Evolutionary conservation across 2,329 filamentous ascomycete species (phyloP), one percentile per base, ranked within the genome.

Genomic region (Colletotrichum nymphaeae): DNA sequence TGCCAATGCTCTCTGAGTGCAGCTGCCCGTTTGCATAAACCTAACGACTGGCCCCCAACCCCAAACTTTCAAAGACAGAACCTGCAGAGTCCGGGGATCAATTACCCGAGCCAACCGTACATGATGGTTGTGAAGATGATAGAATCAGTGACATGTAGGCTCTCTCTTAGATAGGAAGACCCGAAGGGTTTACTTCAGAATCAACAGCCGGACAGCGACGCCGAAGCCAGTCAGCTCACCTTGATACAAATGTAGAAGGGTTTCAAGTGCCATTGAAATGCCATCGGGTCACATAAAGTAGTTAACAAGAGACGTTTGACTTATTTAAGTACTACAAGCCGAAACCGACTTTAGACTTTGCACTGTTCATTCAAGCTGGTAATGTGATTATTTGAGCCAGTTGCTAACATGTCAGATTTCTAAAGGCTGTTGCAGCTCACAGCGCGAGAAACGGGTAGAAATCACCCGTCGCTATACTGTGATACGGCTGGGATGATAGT

Each of bases 21-120:
- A 74, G n/a, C 46, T 77, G 12, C 76, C 76, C 1, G 62, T 76
- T 6, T 77, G 77, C 32, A 30, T 9, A 30, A 30, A 8, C 30
- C 30, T 30, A 30, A 30, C 30, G 30, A 30, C 30, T 30, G 30
- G 2, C 30, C 8, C 30, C 30, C 30, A 30, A 30, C 30, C 30
- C 35, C 12, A 4, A 16, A 37, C 14, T 16, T 14, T 14, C 35
- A 16, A 37, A 16, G 35, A 14, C 14, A 14, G 35, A 37, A 37
- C 35, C 35, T 37, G 11, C 12, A 5, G 14, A 14, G 5, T 16
- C 5, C 14, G 12, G 35, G 14, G 35, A 37, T 14, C 4, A 37
- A 14, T 14, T 37, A 5, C 12, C 35, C 32, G 32, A 32, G 32
- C 11, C 35, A 37, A 16, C 14, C 35, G 35, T 14, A 14, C 35